Evolutionary conservation across 495 filamentous ascomycete genomes (phyloP).

Genomic region (Thozetella sp.): DNA sequence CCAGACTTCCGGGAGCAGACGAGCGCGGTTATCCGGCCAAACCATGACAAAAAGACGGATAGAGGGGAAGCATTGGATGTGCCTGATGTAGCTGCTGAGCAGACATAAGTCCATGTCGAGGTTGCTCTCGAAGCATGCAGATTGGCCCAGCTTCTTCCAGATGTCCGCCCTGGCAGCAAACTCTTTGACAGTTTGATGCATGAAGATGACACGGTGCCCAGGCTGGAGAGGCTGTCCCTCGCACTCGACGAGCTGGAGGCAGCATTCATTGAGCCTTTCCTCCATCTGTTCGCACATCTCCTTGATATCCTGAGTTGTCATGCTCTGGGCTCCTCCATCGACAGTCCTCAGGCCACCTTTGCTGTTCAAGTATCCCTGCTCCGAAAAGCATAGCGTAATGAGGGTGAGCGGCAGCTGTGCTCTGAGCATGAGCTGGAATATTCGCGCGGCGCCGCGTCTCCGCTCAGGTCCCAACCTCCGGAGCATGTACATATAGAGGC

Average conservation of each 20-base stretch:
- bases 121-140: conserved; percentile 10
- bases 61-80: conserved; percentile 21
- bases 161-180: conserved; percentile 24
- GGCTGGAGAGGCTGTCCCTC: conserved; percentile 21
- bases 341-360: background rate
- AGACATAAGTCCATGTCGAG: conserved; percentile 24
- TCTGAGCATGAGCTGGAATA: conserved; percentile 24
- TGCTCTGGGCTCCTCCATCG: background rate
- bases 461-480: conserved; percentile 22
- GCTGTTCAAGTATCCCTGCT: conserved; percentile 22
- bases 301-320: conserved; percentile 17
- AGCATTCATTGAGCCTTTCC: conserved; percentile 18
- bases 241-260: conserved; percentile 21
- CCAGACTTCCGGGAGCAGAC: conserved; percentile 24
- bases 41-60: conserved; percentile 21
- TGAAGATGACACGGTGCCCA: conserved; percentile 28
- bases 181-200: conserved; percentile 30
- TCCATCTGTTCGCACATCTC: conserved; percentile 23
- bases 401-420: conserved; percentile 29
- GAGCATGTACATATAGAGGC: conserved; percentile 31
- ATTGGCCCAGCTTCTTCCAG: conserved; percentile 23
- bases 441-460: conserved; percentile 21
- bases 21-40: conserved; percentile 25
- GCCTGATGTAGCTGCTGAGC: conserved; percentile 26
- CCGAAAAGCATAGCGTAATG: conserved; percentile 23